These are phyloP conservation scores for Fusarium sp. DNA, from an alignment of 2,329 filamentous ascomycete species.

Conservation along the genomic window DNA sequence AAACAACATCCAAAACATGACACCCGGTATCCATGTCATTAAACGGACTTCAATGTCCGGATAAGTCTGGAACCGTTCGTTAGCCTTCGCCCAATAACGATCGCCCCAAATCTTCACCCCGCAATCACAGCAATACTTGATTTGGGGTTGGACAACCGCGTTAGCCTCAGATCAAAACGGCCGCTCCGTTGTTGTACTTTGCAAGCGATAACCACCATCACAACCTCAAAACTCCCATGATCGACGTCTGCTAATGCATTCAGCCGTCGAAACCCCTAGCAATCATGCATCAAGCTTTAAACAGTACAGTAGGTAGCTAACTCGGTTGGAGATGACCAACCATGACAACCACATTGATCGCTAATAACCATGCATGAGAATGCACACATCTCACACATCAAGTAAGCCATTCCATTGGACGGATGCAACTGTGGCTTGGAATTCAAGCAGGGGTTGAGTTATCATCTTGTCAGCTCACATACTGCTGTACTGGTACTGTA, in stretches of 20 bases:
- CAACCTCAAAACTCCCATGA: constrained; percentile 21
- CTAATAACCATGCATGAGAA: background rate
- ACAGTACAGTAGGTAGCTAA: constrained; percentile 15
- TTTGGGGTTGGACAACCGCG: constrained; percentile 31
- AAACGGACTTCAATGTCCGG: constrained; percentile 44
- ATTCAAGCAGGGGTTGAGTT: constrained; percentile 17
- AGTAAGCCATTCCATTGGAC: constrained; percentile 6
- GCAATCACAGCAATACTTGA: constrained; percentile 23
- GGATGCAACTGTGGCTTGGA: constrained; percentile 5
- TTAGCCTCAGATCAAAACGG: constrained; percentile 31
- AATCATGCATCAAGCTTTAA: constrained; percentile 24
- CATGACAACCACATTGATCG: constrained; percentile 24
- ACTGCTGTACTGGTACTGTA: constrained; percentile 35
- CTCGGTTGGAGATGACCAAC: constrained; percentile 16
- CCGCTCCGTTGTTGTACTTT: constrained; percentile 8
- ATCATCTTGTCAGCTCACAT: constrained; percentile 28
- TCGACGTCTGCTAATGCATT: constrained; percentile 30
- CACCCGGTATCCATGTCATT: constrained; percentile 16
- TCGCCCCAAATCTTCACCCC: constrained; percentile 20
- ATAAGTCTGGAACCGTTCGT: background rate
- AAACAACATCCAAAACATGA: background rate
- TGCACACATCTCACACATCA: constrained; percentile 15
- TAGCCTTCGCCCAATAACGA: constrained; percentile 32
- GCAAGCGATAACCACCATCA: constrained; percentile 15
- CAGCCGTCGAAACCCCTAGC: constrained; percentile 9